Percentiles rank a stretch among this genome's conserved stretches.
Evolutionary conservation across 495 filamentous ascomycete species (phyloP).

Genomic region (Aspergillus ellipticus): DNA sequence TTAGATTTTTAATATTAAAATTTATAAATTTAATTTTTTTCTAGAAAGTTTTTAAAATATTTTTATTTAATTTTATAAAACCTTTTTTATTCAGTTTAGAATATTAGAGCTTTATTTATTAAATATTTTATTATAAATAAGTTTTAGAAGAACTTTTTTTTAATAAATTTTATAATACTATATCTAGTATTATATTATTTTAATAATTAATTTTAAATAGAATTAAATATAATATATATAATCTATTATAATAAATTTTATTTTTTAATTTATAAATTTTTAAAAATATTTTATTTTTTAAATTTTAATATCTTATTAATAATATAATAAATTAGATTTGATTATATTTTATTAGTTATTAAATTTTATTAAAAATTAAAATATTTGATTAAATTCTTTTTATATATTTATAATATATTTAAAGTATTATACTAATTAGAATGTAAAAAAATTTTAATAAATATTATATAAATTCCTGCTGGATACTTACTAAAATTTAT

Average conservation of each 20-base stretch:
- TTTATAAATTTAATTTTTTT: too few relatives aligned
- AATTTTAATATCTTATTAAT: too few relatives aligned
- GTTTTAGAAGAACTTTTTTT: not conserved
- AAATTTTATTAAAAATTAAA: slow-evolving; percentile 8
- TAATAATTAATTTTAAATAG: not conserved
- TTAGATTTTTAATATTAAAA: too few relatives aligned
- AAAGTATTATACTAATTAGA: slow-evolving; percentile 15
- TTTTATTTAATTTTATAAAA: too few relatives aligned
- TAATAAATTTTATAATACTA: too few relatives aligned
- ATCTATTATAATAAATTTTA: slow-evolving; percentile 11
- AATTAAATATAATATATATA: not conserved
- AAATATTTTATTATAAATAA: not conserved
- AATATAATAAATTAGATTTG: slow-evolving; percentile 6
- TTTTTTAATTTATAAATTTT: slow-evolving; percentile 12
- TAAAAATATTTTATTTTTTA: slow-evolving; percentile 9
- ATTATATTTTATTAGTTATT: slow-evolving; percentile 13
- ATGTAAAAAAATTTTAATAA: slow-evolving; percentile 1
- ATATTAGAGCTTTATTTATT: too few relatives aligned
- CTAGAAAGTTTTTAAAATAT: too few relatives aligned
- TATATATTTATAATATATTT: slow-evolving; percentile 15
- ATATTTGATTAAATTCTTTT: too few relatives aligned
- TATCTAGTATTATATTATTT: too few relatives aligned
- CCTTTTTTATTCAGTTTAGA: too few relatives aligned
- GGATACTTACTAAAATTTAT: too few relatives aligned
- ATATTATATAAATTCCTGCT: too few relatives aligned